Evolutionary conservation across 2,329 filamentous ascomycete species (phyloP).

Genomic region (Stemphylium beticola): DNA sequence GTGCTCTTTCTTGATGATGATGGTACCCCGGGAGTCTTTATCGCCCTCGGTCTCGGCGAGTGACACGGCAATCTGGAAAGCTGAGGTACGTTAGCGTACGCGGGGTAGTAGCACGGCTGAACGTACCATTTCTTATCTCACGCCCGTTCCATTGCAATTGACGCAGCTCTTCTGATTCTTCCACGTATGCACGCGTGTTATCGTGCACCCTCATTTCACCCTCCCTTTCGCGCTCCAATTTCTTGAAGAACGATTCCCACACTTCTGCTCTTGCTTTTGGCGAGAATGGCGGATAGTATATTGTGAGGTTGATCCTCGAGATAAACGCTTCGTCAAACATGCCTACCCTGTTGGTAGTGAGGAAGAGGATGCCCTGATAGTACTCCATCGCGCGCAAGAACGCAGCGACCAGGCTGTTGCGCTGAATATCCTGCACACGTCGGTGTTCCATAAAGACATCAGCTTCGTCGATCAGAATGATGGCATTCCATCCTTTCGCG

Average conservation of each 20-base stretch:
- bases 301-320: constrained; percentile 79
- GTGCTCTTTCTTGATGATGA: constrained; percentile 12
- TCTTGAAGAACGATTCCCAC: constrained; percentile 28
- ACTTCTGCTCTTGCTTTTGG: constrained; percentile 13
- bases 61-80: constrained; percentile 29
- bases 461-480: constrained; percentile 45
- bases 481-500: constrained; percentile 20
- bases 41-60: constrained; percentile 22
- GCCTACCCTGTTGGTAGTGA: constrained; percentile 35
- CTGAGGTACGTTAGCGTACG: constrained; percentile 1
- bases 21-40: background rate
- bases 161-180: constrained; percentile 15
- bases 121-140: constrained; percentile 36
- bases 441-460: constrained; percentile 49
- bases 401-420: constrained; percentile 44
- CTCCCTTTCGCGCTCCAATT: background rate
- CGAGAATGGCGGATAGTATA: constrained; percentile 63
- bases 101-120: background rate
- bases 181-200: constrained; percentile 15
- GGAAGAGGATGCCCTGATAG: constrained; percentile 49
- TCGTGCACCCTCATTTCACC: constrained; percentile 20
- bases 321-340: constrained; percentile 90
- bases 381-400: constrained; percentile 48
- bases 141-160: constrained; percentile 35
- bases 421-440: constrained; percentile 31